Base-by-base conservation (phyloP, 2,329 filamentous ascomycete species). In the Alternaria longipes region DNA sequence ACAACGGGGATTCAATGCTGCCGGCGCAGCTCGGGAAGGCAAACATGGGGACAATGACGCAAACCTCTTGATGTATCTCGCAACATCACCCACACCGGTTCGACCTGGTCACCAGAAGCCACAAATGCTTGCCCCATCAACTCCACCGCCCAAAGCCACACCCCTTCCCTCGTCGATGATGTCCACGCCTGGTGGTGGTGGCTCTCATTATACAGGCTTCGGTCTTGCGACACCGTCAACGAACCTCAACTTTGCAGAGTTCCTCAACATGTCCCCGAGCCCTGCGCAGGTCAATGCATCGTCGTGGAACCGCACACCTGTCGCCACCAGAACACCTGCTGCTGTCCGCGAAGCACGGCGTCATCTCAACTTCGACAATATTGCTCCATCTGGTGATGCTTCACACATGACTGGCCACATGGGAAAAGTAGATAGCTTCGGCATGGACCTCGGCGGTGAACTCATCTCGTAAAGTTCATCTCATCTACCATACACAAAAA, bases 201-300 rank as follows among this genome's bases (percentile, higher is more conserved):
- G 78, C 24, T 76, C 74, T 40, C 73, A 74, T 40, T 90, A 89
- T 72, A 79, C 90, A 45, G 84, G 85, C 50, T 85, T 89, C 57
- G 81, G 79, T 72, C 88, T 91, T 53, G 89, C 87, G 65, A 98
- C 94, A 1, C 94, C 94, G 0, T 90, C 90, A 16, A 91, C 94
- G 74, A 87, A 84, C 49, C 96, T 98, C 79, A 96, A 98, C 81
- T 97, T 98, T 81, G 89, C 93, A 54, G 95, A 99, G 76, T 99
- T 97, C 80, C 90, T 98, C 76, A 97, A 98, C 80, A 94, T 98
- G 77, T 97, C 95, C 7, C 95, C 95, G 0, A 97, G 93, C 74
- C 95, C 95, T 20, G 95, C 93, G 26, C 95, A 97, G 81, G 66
- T 72, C 28, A 64, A 65, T 30, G 92, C 89, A 69, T 86, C 89